These are phyloP conservation scores for Oligophagozyma castellii DNA, from an alignment of 1,139 yeast species.

Conservation along the genomic window DNA sequence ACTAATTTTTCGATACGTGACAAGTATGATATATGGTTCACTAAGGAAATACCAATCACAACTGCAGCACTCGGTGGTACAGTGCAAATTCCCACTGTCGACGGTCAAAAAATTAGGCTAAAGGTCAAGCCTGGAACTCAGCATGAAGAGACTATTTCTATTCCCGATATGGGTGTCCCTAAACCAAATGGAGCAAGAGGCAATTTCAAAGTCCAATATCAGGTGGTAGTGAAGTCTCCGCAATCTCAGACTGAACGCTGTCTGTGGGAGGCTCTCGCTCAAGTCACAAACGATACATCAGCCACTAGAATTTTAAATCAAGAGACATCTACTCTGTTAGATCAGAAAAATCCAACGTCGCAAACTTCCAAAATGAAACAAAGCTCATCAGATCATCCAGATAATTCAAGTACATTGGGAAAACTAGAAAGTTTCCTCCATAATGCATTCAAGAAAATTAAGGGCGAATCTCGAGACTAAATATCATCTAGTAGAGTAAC, in stretches of 20 bases:
- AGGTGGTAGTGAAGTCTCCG: constrained; percentile 61
- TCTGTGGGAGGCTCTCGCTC: constrained; percentile 90
- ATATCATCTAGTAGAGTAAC: too few relatives aligned
- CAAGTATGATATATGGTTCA: constrained; percentile 41
- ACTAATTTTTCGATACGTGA: constrained; percentile 46
- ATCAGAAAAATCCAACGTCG: constrained; percentile 6
- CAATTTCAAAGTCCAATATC: constrained; percentile 62
- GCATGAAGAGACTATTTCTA: constrained; percentile 55
- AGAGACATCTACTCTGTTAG: constrained; percentile 8
- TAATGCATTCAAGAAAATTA: constrained; percentile 46
- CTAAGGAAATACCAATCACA: constrained; percentile 70
- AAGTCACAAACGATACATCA: constrained; percentile 62
- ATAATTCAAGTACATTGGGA: constrained; percentile 44
- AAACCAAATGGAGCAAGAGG: constrained; percentile 42
- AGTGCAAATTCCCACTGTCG: constrained; percentile 75
- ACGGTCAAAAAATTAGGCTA: constrained; percentile 58
- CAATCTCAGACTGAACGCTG: constrained; percentile 81
- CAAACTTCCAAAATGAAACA: constrained; percentile 1
- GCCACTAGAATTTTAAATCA: constrained; percentile 44
- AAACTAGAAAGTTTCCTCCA: constrained; percentile 51
- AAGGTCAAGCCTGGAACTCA: constrained; percentile 84
- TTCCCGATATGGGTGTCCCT: constrained; percentile 87
- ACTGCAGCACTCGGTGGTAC: constrained; percentile 96
- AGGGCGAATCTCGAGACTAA: constrained; percentile 22
- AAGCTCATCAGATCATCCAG: constrained; percentile 9